Evolutionary conservation across 371 early-diverging fungal genomes (phyloP).

Genomic region (Mucor mucedo): DNA sequence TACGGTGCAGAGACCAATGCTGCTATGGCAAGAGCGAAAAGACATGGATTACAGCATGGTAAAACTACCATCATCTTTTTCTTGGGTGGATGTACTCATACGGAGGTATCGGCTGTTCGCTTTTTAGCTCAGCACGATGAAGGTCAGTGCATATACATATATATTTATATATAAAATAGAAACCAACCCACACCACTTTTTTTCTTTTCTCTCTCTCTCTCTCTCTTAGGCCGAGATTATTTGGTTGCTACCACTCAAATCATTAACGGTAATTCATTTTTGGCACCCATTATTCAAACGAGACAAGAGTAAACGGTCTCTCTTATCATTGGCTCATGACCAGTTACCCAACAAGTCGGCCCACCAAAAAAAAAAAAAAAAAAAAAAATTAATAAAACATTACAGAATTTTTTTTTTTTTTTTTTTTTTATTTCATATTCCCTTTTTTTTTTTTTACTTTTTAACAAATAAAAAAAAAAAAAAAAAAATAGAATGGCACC

Average conservation of each 20-base stretch:
- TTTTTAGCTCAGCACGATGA: constrained; percentile 81
- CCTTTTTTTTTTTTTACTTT: background rate
- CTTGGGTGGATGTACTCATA: constrained; percentile 94
- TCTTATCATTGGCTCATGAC: constrained; percentile 12
- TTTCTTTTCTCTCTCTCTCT: background rate
- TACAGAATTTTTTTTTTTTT: constrained; percentile 10
- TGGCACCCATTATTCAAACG: constrained; percentile 63
- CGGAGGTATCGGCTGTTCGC: constrained; percentile 89
- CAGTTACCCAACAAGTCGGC: background rate
- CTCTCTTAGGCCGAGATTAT: constrained; percentile 73
- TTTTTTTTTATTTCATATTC: constrained; percentile 6
- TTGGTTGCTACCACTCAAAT: constrained; percentile 88
- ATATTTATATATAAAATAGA: constrained; percentile 3
- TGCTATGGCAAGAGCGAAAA: constrained; percentile 57
- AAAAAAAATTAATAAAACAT: background rate
- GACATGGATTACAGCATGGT: constrained; percentile 64
- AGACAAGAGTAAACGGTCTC: constrained; percentile 20
- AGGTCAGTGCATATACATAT: constrained; percentile 46
- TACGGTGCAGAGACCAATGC: constrained; percentile 57
- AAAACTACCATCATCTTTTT: constrained; percentile 87
- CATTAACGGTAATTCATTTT: constrained; percentile 78
- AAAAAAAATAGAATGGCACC: constrained; percentile 64
- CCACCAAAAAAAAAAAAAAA: background rate
- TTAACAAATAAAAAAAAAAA: no score
- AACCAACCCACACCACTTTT: background rate